Percentiles rank a stretch among this genome's conserved stretches.
Conservation (phyloP, 192 early-diverging fungal species). For the Coemansia sp. region DNA sequence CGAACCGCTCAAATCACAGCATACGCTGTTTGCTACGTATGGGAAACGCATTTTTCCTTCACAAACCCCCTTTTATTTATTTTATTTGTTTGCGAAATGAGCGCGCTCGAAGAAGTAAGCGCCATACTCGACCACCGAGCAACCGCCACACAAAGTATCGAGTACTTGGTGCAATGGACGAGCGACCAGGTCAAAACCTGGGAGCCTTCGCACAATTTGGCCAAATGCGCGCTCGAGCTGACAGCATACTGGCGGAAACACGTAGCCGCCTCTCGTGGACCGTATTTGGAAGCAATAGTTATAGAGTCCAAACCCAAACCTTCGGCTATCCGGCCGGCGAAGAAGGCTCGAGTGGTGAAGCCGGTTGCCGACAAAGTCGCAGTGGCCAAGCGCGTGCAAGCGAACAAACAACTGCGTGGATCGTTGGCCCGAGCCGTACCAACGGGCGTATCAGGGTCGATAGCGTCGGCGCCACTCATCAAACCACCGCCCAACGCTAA, state of each 20-base stretch:
- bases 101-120: constrained; percentile 15
- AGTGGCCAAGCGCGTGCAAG: constrained; percentile 36
- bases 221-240: constrained; percentile 16
- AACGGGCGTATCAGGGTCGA: background rate
- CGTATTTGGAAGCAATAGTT: background rate
- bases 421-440: constrained; percentile 7
- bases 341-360: background rate
- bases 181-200: constrained; percentile 29
- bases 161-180: constrained; percentile 42
- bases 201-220: constrained; percentile 21
- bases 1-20: too few relatives aligned
- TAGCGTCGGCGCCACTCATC: background rate
- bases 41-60: background rate
- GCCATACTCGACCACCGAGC: constrained; percentile 15
- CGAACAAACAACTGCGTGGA: constrained; percentile 28
- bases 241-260: constrained; percentile 21
- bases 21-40: too few relatives aligned
- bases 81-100: constrained; percentile 7
- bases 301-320: background rate
- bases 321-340: background rate
- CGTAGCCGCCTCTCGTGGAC: background rate
- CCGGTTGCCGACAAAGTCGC: constrained; percentile 24
- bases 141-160: constrained; percentile 8
- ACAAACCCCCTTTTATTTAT: constrained; percentile 1
- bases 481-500: constrained; percentile 35